These are phyloP conservation scores for Fusarium tricinctum DNA, from an alignment of 2,329 filamentous ascomycete genomes.

Conservation along the genomic window DNA sequence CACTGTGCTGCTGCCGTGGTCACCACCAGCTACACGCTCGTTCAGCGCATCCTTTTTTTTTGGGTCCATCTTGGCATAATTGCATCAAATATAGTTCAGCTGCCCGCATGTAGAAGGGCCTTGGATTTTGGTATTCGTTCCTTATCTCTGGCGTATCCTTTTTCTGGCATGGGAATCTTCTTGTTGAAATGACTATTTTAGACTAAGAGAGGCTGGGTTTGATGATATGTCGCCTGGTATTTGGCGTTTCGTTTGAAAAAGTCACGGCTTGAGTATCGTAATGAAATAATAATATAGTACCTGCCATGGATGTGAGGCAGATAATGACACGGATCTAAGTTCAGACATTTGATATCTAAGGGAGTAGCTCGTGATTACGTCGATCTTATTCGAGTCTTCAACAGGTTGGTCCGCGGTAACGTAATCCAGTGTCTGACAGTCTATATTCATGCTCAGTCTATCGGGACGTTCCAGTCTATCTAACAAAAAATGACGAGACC, in stretches of 20 bases:
- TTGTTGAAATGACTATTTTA: conserved; percentile 27
- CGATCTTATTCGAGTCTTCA: neutral
- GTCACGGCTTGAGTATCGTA: conserved; percentile 38
- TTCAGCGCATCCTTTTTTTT: conserved; percentile 31
- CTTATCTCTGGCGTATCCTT: conserved; percentile 24
- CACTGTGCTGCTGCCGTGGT: conserved; percentile 1
- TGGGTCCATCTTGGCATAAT: conserved; percentile 39
- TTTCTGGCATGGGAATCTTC: conserved; percentile 19
- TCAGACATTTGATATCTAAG: neutral
- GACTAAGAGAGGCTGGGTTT: conserved; percentile 21
- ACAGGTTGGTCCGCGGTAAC: neutral
- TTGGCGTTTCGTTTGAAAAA: conserved; percentile 34
- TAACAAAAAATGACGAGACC: no score
- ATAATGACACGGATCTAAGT: neutral
- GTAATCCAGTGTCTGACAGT: neutral
- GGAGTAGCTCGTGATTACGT: neutral
- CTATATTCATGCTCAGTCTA: neutral
- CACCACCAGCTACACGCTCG: conserved; percentile 12
- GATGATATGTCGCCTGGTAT: conserved; percentile 15
- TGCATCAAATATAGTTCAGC: conserved; percentile 31
- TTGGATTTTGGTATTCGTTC: conserved; percentile 27
- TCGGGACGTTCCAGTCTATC: neutral
- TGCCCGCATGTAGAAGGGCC: conserved; percentile 9
- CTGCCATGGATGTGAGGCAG: conserved; percentile 16
- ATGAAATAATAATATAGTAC: conserved; percentile 45